Base-by-base conservation (phyloP, 345 rosid genomes). In the Psidium guajava region DNA sequence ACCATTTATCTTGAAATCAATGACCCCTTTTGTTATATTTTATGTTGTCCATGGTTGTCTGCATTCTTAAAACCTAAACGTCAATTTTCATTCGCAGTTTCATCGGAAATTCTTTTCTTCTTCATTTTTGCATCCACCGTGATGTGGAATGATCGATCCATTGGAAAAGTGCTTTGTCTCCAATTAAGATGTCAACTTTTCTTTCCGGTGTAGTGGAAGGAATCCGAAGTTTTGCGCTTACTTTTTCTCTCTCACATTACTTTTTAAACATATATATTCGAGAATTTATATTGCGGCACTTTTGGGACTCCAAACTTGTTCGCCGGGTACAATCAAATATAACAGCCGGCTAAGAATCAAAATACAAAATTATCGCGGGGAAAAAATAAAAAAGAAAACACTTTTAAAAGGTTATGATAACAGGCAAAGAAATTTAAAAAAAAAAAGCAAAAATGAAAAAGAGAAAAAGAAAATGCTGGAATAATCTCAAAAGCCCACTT, bases 101-200 rank as follows among this genome's bases (percentile, higher is more conserved):
- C 6, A 1, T 7, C 6, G 12, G 1, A 18, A 1, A 2, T 8
- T 18, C 44, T 32, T 69, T 69, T 32, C 44, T 24, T 32, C 24
- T 69, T 18, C 24, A 20, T 69, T 40, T 69, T 69, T 4, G 6
- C 77, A 69, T 32, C 44, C 6, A 32, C 5, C 1, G 6, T 4
- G n/a, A 55, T 1, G 4, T 55, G n/a, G 11, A 55, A 21, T 8
- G 57, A 55, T 55, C n/a, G 11, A 22, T 21, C n/a, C 11, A 22
- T 55, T 11, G 5, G 8, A 2, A 55, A 22, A 55, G 11, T 10
- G 25, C 5, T 3, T 55, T 55, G 10, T 8, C 58, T 21, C 11
- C 0, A 0, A 0, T 54, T 54, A 54, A 18, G 56, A 6, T 22
- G 3, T 15, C 0, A 15, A 27, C 42, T 0, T 61, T 32, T 20